phyloP scores from a whole-genome alignment of 371 early-diverging fungal species.

The Choanephora cucurbitarum region DNA sequence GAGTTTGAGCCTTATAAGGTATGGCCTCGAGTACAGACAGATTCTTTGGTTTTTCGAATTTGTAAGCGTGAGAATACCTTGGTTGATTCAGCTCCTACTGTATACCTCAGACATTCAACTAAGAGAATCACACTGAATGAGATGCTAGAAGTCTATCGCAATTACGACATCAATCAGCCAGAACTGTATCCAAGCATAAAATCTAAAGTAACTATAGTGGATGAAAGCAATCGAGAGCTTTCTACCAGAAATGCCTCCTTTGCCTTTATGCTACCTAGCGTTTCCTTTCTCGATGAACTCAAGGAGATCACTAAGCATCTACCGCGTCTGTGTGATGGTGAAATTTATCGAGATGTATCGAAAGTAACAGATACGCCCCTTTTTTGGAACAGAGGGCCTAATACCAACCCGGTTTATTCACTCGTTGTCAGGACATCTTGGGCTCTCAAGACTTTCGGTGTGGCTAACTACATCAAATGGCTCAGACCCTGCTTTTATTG shows the following conservation, averaged over 20 bases:
- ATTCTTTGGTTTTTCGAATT: slow-evolving; percentile 63
- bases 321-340: slow-evolving; percentile 54
- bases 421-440: slow-evolving; percentile 62
- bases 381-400: slow-evolving; percentile 67
- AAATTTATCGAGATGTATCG: slow-evolving; percentile 10
- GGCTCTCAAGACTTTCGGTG: slow-evolving; percentile 54
- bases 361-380: slow-evolving; percentile 35
- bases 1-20: slow-evolving; percentile 71
- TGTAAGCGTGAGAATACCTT: slow-evolving; percentile 34
- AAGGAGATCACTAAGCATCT: slow-evolving; percentile 39
- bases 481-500: slow-evolving; percentile 65
- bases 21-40: slow-evolving; percentile 67
- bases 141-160: slow-evolving; percentile 5
- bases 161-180: slow-evolving; percentile 10
- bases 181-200: slow-evolving; percentile 6
- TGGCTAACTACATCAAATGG: slow-evolving; percentile 43
- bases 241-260: slow-evolving; percentile 43
- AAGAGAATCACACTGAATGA: slow-evolving; percentile 9
- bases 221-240: slow-evolving; percentile 1
- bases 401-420: slow-evolving; percentile 69
- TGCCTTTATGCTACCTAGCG: slow-evolving; percentile 47
- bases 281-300: slow-evolving; percentile 44
- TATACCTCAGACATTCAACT: slow-evolving; percentile 18
- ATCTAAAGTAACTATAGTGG: slow-evolving; percentile 9
- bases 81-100: slow-evolving; percentile 14